These are phyloP conservation scores for Diaporthe sp. DNA, from an alignment of 2,329 filamentous ascomycete species.

Conservation along the genomic window DNA sequence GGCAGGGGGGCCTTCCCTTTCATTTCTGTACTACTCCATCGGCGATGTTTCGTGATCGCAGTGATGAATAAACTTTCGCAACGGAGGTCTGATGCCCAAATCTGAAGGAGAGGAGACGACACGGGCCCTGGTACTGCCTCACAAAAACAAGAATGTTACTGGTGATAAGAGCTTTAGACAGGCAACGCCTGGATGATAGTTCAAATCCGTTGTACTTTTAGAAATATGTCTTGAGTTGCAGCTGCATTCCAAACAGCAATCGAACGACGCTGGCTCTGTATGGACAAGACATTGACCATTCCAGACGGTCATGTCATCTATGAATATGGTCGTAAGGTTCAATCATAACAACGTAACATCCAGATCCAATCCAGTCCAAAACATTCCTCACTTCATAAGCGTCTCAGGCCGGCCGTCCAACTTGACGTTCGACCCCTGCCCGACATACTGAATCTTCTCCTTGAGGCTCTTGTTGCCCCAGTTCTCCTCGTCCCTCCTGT, in stretches of 20 bases:
- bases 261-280: background rate
- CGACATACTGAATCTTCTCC: conserved; percentile 28
- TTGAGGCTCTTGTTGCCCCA: conserved; percentile 12
- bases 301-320: background rate
- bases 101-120: too few species aligned
- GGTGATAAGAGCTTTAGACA: rapidly evolving
- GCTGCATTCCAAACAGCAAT: background rate
- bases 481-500: conserved; percentile 28
- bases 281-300: background rate
- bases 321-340: background rate
- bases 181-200: rapidly evolving
- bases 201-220: background rate
- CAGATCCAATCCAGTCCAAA: too few species aligned
- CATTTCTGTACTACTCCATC: too few species aligned
- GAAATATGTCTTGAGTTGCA: too few species aligned
- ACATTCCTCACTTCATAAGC: background rate
- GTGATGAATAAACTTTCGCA: background rate
- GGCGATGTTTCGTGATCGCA: too few species aligned
- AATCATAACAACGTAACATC: rapidly evolving
- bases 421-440: background rate
- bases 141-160: background rate
- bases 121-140: background rate
- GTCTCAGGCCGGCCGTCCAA: background rate
- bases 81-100: background rate
- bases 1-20: too few species aligned